phyloP scores from a whole-genome alignment of 2,329 filamentous ascomycete genomes.

The Ophiostoma tasmaniense region DNA sequence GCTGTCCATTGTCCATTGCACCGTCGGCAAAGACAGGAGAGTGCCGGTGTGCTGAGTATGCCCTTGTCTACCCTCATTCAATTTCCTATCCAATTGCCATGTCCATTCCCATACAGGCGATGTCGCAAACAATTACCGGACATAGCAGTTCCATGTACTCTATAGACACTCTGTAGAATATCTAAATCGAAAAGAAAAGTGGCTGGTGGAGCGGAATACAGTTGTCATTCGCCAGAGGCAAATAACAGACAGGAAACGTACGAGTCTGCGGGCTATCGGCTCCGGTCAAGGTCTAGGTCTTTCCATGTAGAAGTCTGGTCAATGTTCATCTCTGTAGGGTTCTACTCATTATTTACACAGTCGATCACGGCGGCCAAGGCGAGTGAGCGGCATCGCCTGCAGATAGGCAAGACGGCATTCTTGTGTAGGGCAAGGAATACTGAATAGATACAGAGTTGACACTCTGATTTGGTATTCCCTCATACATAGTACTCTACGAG shows the following conservation, averaged over 20 bases:
- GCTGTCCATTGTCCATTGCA: neutral
- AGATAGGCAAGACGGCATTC: neutral
- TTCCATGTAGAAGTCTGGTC: no score
- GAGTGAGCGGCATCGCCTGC: neutral
- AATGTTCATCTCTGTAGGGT: no score
- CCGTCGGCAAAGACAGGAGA: neutral
- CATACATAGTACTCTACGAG: neutral
- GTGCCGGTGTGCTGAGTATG: neutral
- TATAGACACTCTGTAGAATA: no score
- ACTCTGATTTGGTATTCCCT: neutral
- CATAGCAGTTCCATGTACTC: neutral
- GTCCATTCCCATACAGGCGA: neutral
- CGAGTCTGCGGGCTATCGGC: neutral
- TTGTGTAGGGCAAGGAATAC: neutral
- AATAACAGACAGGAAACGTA: neutral
- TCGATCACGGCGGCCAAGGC: neutral
- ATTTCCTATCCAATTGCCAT: neutral
- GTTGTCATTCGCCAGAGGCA: neutral
- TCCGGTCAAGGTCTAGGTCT: neutral
- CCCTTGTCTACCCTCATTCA: neutral
- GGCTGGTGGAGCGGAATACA: neutral
- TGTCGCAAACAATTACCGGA: neutral
- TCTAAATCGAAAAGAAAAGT: neutral
- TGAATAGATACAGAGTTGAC: no score
- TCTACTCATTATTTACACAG: neutral